Evolutionary conservation across 306 rosid species (phyloP).

Genomic region (Rosa lucieae): DNA sequence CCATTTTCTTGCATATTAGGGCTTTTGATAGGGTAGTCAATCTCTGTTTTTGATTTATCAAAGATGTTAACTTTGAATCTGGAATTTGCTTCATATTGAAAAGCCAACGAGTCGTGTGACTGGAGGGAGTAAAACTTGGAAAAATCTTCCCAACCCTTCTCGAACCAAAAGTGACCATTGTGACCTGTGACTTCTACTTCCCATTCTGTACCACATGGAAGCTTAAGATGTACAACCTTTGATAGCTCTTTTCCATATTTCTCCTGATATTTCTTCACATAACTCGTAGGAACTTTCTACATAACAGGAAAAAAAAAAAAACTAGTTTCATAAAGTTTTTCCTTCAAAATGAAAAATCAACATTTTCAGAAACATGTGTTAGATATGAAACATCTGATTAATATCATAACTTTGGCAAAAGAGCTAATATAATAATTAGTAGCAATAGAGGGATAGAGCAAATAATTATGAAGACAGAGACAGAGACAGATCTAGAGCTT

Average conservation of each 20-base stretch:
- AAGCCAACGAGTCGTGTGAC: not conserved
- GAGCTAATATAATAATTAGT: no score
- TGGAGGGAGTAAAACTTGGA: not conserved
- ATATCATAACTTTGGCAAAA: no score
- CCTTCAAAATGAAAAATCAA: no score
- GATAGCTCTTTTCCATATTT: not conserved
- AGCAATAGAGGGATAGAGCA: no score
- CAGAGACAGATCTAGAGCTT: no score
- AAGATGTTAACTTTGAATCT: conserved; percentile 9
- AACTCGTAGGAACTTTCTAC: conserved; percentile 9
- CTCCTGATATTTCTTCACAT: not conserved
- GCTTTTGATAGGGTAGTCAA: not conserved
- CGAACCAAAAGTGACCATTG: not conserved
- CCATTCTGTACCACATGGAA: conserved; percentile 18
- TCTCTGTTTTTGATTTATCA: not conserved
- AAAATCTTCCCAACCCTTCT: conserved; percentile 14
- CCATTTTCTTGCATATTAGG: not conserved
- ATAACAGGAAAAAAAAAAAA: not conserved
- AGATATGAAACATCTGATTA: no score
- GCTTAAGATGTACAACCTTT: not conserved
- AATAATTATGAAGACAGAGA: no score
- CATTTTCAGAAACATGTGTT: no score
- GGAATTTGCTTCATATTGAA: conserved; percentile 4
- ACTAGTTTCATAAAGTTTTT: no score
- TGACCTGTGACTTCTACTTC: not conserved